These are phyloP conservation scores for Arbutus unedo DNA, from an alignment of 148 eudicot species.

Conservation along the genomic window DNA sequence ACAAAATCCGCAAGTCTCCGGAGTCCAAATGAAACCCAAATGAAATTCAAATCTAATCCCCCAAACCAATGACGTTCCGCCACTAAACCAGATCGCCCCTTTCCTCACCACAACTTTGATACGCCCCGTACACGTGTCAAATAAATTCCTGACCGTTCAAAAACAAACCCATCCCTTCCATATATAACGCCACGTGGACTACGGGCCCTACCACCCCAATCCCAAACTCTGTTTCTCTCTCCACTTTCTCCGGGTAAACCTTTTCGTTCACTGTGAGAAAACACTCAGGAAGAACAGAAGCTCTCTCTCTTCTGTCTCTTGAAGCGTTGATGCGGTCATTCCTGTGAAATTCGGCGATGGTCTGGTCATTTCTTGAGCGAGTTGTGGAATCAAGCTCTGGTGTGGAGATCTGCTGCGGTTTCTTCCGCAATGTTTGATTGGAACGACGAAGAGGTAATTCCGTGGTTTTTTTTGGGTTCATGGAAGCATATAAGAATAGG, in stretches of 20 bases:
- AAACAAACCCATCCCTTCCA: too few species aligned
- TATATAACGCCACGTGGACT: not conserved
- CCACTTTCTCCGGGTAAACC: not conserved
- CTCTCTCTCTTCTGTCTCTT: not conserved
- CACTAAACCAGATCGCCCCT: not conserved
- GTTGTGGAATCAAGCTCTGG: slow-evolving; percentile 23
- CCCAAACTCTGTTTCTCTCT: not conserved
- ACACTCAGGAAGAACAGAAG: too few species aligned
- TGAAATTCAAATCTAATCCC: not conserved
- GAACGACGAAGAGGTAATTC: slow-evolving; percentile 72
- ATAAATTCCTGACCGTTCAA: too few species aligned
- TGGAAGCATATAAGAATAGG: not conserved
- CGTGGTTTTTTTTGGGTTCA: not conserved
- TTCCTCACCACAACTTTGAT: slow-evolving; percentile 6
- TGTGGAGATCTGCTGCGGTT: slow-evolving; percentile 17
- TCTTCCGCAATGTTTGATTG: slow-evolving; percentile 75
- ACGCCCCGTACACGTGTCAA: not conserved
- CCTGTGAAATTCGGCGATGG: slow-evolving; percentile 20
- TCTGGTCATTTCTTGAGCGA: slow-evolving; percentile 15
- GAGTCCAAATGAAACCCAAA: not conserved
- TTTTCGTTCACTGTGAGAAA: not conserved
- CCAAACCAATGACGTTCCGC: not conserved
- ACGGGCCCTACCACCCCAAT: not conserved
- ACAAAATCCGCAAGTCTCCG: not conserved
- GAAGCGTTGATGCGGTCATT: not conserved